Evolutionary conservation across 306 rosid species (phyloP).

Genomic region (Vicia sativa): DNA sequence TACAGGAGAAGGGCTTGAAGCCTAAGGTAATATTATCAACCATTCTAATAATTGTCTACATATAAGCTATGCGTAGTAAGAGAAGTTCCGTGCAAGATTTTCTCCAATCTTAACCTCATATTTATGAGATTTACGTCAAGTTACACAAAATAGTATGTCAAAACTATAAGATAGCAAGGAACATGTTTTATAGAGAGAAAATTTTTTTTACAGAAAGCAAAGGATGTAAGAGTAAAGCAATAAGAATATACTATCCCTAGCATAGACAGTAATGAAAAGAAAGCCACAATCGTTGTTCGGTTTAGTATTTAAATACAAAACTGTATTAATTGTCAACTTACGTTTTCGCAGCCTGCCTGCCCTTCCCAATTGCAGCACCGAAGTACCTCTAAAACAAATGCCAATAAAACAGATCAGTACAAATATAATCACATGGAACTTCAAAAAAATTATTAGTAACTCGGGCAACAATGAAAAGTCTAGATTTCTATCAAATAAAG

Average conservation of each 20-base stretch:
- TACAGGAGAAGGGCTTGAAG: not conserved
- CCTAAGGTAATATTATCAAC: not conserved
- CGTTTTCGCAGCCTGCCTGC: constrained; percentile 99
- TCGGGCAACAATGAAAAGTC: constrained; percentile 13
- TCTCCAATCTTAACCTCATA: not conserved
- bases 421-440: constrained; percentile 19
- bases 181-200: not conserved
- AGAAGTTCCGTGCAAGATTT: not conserved
- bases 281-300: not conserved
- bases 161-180: not conserved
- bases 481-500: constrained; percentile 19
- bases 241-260: not conserved
- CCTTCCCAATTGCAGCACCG: constrained; percentile 99
- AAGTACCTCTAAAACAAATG: constrained; percentile 72
- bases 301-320: not conserved
- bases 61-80: not conserved
- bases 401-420: constrained; percentile 38
- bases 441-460: not conserved
- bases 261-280: not conserved
- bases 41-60: constrained; percentile 7
- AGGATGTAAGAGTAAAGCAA: constrained; percentile 5
- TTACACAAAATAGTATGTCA: no score
- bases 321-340: constrained; percentile 46
- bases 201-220: not conserved
- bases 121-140: no score